These are phyloP conservation scores for Backusella psychrophila DNA, from an alignment of 192 early-diverging fungal genomes.

Conservation along the genomic window DNA sequence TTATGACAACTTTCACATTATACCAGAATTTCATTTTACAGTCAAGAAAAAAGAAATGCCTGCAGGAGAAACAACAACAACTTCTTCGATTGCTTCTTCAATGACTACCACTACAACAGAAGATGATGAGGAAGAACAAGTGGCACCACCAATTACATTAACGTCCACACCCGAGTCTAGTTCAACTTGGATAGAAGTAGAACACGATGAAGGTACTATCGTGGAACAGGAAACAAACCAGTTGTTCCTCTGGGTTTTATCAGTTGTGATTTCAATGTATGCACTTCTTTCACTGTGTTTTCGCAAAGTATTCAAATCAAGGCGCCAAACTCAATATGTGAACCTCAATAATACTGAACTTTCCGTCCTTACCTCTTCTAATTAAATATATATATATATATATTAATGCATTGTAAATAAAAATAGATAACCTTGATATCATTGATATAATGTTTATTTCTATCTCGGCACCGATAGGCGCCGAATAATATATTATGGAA, in stretches of 20 bases:
- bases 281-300: neutral
- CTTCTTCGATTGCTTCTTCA: neutral
- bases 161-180: neutral
- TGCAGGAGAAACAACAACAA: neutral
- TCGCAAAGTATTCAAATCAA: slow-evolving; percentile 1
- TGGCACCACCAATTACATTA: neutral
- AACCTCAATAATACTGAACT: neutral
- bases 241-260: slow-evolving; percentile 9
- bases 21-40: slow-evolving; percentile 14
- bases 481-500: neutral
- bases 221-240: slow-evolving; percentile 8
- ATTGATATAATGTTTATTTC: neutral
- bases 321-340: neutral
- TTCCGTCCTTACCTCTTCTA: neutral
- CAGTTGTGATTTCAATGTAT: slow-evolving; percentile 1
- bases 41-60: neutral
- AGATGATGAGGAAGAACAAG: neutral
- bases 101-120: neutral
- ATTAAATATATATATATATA: neutral
- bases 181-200: neutral
- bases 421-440: neutral
- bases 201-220: neutral
- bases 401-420: neutral
- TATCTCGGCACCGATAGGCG: neutral
- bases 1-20: slow-evolving; percentile 19